These are phyloP conservation scores for Periconia digitata DNA, from an alignment of 2,329 filamentous ascomycete species.

Conservation along the genomic window DNA sequence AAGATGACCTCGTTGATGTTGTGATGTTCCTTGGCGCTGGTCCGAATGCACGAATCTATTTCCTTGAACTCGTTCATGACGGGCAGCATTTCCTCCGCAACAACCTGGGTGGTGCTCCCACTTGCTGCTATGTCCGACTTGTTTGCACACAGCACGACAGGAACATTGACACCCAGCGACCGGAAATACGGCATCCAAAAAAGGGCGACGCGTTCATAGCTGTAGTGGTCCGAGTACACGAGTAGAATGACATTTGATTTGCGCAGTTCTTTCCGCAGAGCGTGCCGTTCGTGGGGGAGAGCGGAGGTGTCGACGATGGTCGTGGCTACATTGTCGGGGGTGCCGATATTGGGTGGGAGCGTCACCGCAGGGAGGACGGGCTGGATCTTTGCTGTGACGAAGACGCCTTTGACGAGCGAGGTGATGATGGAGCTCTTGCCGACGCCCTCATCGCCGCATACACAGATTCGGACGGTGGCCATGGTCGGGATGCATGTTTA, in stretches of 20 bases:
- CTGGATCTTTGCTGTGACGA: constrained; percentile 94
- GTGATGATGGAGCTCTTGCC: constrained; percentile 68
- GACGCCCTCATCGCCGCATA: constrained; percentile 87
- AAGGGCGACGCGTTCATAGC: constrained; percentile 92
- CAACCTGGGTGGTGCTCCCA: constrained; percentile 76
- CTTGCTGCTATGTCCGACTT: constrained; percentile 86
- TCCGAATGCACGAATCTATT: constrained; percentile 95
- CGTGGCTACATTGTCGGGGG: constrained; percentile 94
- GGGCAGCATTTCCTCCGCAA: constrained; percentile 96
- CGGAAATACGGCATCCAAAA: constrained; percentile 99
- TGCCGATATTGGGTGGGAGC: constrained; percentile 88
- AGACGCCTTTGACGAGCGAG: constrained; percentile 94
- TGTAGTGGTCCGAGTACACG: constrained; percentile 98
- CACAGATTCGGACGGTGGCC: constrained; percentile 94
- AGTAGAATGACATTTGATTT: constrained; percentile 97
- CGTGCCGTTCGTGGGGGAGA: constrained; percentile 87
- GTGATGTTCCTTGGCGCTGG: constrained; percentile 85
- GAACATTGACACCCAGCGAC: constrained; percentile 96
- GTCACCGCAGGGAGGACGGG: constrained; percentile 92
- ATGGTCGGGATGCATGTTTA: constrained; percentile 28
- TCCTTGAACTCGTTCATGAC: constrained; percentile 99
- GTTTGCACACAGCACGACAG: constrained; percentile 94
- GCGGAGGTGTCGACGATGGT: constrained; percentile 98
- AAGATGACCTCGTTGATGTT: constrained; percentile 97
- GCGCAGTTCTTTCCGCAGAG: constrained; percentile 87